phyloP scores from a whole-genome alignment of 73 alveolate genomes.

The Paramecium tetraurelia region DNA sequence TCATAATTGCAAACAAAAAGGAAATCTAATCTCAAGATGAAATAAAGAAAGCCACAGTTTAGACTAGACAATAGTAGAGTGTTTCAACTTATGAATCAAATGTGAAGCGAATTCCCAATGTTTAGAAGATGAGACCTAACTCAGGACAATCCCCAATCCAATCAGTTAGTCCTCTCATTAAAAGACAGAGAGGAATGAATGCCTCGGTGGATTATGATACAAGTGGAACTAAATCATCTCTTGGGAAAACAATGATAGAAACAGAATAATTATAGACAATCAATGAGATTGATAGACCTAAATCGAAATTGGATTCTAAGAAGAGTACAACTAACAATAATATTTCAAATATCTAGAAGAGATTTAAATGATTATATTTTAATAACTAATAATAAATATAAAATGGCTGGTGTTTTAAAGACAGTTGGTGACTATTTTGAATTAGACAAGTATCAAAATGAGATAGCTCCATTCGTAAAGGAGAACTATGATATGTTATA shows the following conservation, averaged over 20 bases:
- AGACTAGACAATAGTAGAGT: background rate
- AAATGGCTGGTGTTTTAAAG: slow-evolving; percentile 2
- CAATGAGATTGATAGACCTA: background rate
- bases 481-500: background rate
- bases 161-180: slow-evolving; percentile 21
- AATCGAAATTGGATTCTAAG: background rate
- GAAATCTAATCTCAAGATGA: background rate
- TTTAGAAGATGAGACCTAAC: background rate
- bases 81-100: background rate
- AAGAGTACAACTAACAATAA: background rate
- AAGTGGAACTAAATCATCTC: background rate
- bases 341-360: background rate
- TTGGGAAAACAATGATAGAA: background rate
- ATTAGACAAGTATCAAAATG: background rate
- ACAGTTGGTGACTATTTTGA: background rate
- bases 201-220: slow-evolving; percentile 10
- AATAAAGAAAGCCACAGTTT: background rate
- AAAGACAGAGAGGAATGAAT: background rate
- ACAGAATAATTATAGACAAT: background rate
- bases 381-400: background rate
- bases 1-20: background rate
- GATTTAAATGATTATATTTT: background rate
- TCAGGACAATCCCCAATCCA: background rate
- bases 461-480: background rate
- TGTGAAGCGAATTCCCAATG: background rate